A percentile compares a stretch with the other conserved stretches of the same genome.
Conservation (phyloP, 371 early-diverging fungal species). For the Funneliformis caledonium region DNA sequence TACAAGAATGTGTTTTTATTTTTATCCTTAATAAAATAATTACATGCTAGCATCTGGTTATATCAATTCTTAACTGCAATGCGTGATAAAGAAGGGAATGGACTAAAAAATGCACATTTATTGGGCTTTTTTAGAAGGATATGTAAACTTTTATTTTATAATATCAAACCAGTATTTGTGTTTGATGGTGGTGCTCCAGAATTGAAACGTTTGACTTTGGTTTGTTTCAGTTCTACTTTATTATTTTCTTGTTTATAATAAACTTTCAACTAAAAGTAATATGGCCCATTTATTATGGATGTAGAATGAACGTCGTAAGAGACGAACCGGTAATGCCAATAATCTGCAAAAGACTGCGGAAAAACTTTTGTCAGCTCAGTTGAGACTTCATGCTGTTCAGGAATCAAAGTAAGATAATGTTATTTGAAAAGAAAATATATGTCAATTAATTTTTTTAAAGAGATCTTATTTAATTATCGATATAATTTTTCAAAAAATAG, state of each 20-base stretch:
- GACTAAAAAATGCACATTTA: conserved; percentile 81
- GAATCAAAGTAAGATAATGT: conserved; percentile 51
- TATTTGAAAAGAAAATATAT: background rate
- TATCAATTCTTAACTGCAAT: conserved; percentile 95
- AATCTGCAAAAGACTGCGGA: conserved; percentile 77
- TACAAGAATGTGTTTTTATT: background rate
- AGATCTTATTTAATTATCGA: background rate
- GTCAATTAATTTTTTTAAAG: background rate
- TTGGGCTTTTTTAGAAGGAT: conserved; percentile 94
- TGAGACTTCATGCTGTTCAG: conserved; percentile 66
- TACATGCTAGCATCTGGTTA: conserved; percentile 92
- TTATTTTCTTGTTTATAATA: background rate
- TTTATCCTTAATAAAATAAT: conserved; percentile 34
- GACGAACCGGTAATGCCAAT: conserved; percentile 58
- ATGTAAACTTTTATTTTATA: conserved; percentile 91
- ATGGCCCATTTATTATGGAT: background rate
- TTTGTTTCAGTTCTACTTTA: conserved; percentile 46
- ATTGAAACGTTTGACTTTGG: conserved; percentile 81
- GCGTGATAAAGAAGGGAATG: conserved; percentile 86
- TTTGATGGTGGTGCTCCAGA: conserved; percentile 93
- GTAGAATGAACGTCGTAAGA: conserved; percentile 52
- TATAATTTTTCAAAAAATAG: conserved; percentile 2
- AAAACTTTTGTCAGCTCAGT: conserved; percentile 78
- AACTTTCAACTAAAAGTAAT: background rate
- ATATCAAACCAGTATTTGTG: conserved; percentile 93